Percentiles rank a stretch among this genome's conserved stretches.
These are phyloP conservation scores for Kingdonia uniflora DNA, from an alignment of 164 flowering plant genomes.

Conservation along the genomic window DNA sequence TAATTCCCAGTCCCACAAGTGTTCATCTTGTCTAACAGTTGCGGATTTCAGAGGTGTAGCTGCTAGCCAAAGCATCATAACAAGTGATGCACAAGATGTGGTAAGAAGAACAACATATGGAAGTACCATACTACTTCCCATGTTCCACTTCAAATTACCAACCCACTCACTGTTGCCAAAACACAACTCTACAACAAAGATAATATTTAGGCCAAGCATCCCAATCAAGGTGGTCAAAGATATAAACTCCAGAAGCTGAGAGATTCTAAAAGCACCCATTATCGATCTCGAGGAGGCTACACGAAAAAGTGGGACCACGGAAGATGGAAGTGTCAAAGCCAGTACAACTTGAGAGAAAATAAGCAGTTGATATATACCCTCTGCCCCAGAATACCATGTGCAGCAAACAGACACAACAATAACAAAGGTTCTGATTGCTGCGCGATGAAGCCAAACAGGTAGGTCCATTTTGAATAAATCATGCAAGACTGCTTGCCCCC, in stretches of 20 bases:
- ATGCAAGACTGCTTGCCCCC: constrained; percentile 44
- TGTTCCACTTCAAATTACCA: constrained; percentile 49
- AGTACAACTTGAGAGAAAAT: constrained; percentile 72
- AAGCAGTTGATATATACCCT: constrained; percentile 81
- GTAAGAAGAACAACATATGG: constrained; percentile 46
- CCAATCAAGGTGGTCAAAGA: constrained; percentile 48
- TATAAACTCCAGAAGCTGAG: constrained; percentile 60
- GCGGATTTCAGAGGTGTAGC: constrained; percentile 84
- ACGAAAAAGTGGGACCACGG: constrained; percentile 87
- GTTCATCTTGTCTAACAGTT: constrained; percentile 31
- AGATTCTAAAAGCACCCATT: constrained; percentile 63
- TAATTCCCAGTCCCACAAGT: constrained; percentile 39
- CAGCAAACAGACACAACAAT: constrained; percentile 57
- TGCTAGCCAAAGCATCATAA: constrained; percentile 77
- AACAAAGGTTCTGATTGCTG: constrained; percentile 47
- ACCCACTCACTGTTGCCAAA: constrained; percentile 91
- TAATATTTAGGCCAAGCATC: constrained; percentile 56
- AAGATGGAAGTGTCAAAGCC: constrained; percentile 83
- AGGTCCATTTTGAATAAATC: constrained; percentile 46
- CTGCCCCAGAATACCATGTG: constrained; percentile 70
- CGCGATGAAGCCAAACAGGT: constrained; percentile 78
- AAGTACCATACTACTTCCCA: constrained; percentile 32
- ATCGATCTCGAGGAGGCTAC: constrained; percentile 69
- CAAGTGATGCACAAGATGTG: constrained; percentile 44
- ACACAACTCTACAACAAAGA: constrained; percentile 67